Evolutionary conservation across 108 stramenopile species (phyloP).

Genomic region (Skeletonema potamos): DNA sequence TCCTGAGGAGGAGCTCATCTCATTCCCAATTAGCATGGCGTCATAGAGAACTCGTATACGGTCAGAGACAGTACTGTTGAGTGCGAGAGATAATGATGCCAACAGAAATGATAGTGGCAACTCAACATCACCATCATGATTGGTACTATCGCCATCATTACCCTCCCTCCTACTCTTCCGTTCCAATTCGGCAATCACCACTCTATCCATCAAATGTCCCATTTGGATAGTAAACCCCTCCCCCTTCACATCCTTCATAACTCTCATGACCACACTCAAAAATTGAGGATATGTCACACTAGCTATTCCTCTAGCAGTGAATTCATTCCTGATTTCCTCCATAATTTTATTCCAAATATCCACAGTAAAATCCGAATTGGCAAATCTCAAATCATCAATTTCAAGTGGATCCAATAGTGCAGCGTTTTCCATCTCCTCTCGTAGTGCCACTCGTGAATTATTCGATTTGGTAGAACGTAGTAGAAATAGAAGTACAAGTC

Average conservation of each 20-base stretch:
- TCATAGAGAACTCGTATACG: constrained; percentile 67
- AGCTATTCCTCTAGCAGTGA: constrained; percentile 9
- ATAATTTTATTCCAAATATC: constrained; percentile 55
- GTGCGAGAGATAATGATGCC: constrained; percentile 64
- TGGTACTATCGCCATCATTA: not conserved
- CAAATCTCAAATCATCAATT: constrained; percentile 77
- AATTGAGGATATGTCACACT: constrained; percentile 65
- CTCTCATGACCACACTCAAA: constrained; percentile 43
- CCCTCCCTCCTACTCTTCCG: constrained; percentile 17
- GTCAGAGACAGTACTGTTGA: constrained; percentile 59
- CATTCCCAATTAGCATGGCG: constrained; percentile 4
- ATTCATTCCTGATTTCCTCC: constrained; percentile 30
- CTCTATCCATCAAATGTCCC: constrained; percentile 83
- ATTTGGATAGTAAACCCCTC: constrained; percentile 77
- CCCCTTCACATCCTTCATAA: constrained; percentile 52
- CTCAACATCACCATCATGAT: not conserved
- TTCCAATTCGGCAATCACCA: constrained; percentile 54
- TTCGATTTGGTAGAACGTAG: constrained; percentile 64
- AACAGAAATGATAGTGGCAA: constrained; percentile 56
- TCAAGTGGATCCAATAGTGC: constrained; percentile 79
- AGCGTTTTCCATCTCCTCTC: constrained; percentile 60
- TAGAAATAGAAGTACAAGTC: constrained; percentile 54
- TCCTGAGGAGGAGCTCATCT: not conserved
- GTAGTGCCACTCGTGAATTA: constrained; percentile 52
- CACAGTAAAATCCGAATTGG: constrained; percentile 68